Percentiles rank a stretch among this genome's conserved stretches.
Evolutionary conservation across 23 red algal species (phyloP).

Genomic region (Gracilariopsis chorda): DNA sequence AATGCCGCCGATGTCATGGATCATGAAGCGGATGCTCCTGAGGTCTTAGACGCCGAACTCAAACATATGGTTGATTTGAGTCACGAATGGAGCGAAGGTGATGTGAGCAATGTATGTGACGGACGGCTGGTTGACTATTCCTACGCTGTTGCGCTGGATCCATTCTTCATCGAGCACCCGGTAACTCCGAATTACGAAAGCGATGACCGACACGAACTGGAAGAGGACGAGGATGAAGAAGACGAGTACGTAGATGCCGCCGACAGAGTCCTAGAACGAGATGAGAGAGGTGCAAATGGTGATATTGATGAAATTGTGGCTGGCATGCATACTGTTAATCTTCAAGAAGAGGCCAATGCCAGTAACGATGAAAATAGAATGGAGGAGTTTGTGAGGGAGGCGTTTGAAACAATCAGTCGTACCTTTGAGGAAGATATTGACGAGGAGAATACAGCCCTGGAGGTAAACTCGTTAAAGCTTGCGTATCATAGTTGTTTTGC

Average conservation of each 20-base stretch:
- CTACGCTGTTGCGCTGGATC: conserved; percentile 6
- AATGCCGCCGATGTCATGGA: not conserved
- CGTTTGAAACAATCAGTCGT: conserved; percentile 70
- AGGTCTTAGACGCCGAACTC: not conserved
- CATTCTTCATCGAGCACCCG: conserved; percentile 13
- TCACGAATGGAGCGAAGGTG: conserved; percentile 15
- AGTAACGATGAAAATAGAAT: not conserved
- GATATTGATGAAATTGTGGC: not conserved
- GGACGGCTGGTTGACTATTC: conserved; percentile 30
- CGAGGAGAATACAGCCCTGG: conserved; percentile 60
- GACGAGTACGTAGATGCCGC: not conserved
- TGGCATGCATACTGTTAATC: not conserved
- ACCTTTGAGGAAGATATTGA: conserved; percentile 59
- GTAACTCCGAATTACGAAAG: conserved; percentile 24
- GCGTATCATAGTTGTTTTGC: conserved; percentile 62
- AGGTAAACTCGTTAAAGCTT: conserved; percentile 83
- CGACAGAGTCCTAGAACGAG: not conserved
- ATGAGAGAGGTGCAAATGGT: not conserved
- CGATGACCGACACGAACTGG: conserved; percentile 62
- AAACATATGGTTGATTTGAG: conserved; percentile 6
- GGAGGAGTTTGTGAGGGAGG: conserved; percentile 49
- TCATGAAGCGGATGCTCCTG: not conserved
- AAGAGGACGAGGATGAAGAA: conserved; percentile 33
- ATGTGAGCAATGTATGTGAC: conserved; percentile 6
- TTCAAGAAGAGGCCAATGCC: not conserved